phyloP scores from a whole-genome alignment of 192 early-diverging fungal genomes.

The Coemansia javaensis region DNA sequence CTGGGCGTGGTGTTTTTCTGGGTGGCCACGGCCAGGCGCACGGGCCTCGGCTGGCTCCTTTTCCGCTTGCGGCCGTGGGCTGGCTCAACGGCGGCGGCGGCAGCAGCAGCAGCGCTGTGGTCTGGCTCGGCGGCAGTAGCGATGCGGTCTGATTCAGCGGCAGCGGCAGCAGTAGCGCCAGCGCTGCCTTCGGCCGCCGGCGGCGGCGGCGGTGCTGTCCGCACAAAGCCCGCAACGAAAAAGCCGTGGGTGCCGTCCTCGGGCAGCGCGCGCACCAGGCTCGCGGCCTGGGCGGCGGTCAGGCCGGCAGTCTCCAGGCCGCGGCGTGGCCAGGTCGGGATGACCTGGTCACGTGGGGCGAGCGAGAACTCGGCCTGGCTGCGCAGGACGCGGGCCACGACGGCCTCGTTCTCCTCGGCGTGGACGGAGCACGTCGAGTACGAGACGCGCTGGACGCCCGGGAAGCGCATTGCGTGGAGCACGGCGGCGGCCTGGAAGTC shows the following conservation, averaged over 20 bases:
- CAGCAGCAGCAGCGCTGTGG: background rate
- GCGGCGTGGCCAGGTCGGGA: slow-evolving; percentile 77
- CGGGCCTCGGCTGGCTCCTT: too few relatives aligned
- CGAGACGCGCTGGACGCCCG: slow-evolving; percentile 72
- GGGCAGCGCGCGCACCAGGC: slow-evolving; percentile 72
- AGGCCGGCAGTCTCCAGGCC: slow-evolving; percentile 53
- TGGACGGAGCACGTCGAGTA: slow-evolving; percentile 98
- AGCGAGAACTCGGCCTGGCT: slow-evolving; percentile 55
- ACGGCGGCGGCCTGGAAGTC: slow-evolving; percentile 82
- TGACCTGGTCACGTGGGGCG: slow-evolving; percentile 52
- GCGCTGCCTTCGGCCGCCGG: background rate
- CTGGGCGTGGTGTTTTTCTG: background rate
- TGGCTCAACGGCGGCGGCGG: too few relatives aligned
- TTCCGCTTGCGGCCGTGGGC: background rate
- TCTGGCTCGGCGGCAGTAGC: slow-evolving; percentile 4
- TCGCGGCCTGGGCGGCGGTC: slow-evolving; percentile 51
- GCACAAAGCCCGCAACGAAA: slow-evolving; percentile 91
- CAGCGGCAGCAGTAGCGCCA: background rate
- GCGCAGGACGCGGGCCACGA: slow-evolving; percentile 69
- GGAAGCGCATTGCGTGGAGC: slow-evolving; percentile 83
- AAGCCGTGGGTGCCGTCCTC: slow-evolving; percentile 90
- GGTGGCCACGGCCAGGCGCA: too few relatives aligned
- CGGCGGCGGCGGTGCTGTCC: slow-evolving; percentile 20
- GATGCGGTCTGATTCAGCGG: slow-evolving; percentile 1
- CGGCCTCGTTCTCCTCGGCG: slow-evolving; percentile 87